Conservation (phyloP, 2,329 filamentous ascomycete species). For the Cordyceps fumosorosea region DNA sequence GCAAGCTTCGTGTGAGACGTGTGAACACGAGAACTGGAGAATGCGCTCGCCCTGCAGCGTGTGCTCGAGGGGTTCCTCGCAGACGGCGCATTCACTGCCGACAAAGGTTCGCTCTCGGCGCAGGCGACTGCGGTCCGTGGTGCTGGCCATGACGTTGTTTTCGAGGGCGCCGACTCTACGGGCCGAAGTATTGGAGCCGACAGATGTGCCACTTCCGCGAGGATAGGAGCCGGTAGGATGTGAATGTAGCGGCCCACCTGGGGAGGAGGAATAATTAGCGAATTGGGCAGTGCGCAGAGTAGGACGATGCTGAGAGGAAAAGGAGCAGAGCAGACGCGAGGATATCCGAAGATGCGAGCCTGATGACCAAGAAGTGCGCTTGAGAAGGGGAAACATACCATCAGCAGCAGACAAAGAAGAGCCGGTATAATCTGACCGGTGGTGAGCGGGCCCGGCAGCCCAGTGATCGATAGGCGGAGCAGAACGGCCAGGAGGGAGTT, state of each 20-base stretch:
- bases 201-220: conserved; percentile 20
- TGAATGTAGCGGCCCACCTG: conserved; percentile 8
- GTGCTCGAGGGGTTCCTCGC: conserved; percentile 93
- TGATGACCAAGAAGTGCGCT: background rate
- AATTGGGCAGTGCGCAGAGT: background rate
- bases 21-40: conserved; percentile 91
- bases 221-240: conserved; percentile 22
- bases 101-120: conserved; percentile 92
- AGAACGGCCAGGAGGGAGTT: conserved; percentile 2
- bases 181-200: conserved; percentile 27
- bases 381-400: background rate
- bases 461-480: background rate
- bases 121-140: conserved; percentile 65
- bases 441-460: conserved; percentile 3
- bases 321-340: background rate
- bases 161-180: conserved; percentile 32
- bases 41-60: conserved; percentile 90
- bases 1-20: conserved; percentile 95
- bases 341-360: background rate
- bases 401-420: background rate
- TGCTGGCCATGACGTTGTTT: conserved; percentile 39
- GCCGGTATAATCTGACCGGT: background rate
- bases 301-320: background rate
- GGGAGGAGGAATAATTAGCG: background rate
- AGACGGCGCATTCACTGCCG: conserved; percentile 89